Evolutionary conservation across 1,284 basidiomycete species (phyloP).

Genomic region (Ceratobasidium sp.): DNA sequence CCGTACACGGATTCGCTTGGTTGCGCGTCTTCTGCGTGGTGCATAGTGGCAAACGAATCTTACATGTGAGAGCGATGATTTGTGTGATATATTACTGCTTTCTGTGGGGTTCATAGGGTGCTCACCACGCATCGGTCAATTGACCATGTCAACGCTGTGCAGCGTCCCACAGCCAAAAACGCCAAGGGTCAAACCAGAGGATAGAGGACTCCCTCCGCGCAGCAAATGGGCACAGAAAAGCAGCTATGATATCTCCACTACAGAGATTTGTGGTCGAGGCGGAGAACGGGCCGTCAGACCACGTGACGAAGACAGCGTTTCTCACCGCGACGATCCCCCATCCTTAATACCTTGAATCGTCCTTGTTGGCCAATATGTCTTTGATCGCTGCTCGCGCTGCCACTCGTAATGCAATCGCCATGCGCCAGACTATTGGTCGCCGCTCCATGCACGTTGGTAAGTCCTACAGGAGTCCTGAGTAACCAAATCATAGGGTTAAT

Average conservation of each 20-base stretch:
- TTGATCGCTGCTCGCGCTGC: constrained; percentile 31
- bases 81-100: not conserved
- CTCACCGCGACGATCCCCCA: constrained; percentile 29
- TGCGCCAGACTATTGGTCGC: constrained; percentile 33
- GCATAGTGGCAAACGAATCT: constrained; percentile 11
- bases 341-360: not conserved
- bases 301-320: constrained; percentile 6
- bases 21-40: constrained; percentile 29
- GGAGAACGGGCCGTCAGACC: not conserved
- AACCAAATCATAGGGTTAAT: not conserved
- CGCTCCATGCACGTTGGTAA: constrained; percentile 36
- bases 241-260: constrained; percentile 29
- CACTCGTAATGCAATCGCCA: constrained; percentile 20
- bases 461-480: not conserved
- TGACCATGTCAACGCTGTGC: constrained; percentile 6
- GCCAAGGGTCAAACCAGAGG: not conserved
- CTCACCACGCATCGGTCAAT: not conserved
- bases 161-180: constrained; percentile 15
- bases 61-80: not conserved
- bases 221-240: not conserved
- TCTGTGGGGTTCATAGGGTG: not conserved
- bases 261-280: constrained; percentile 24
- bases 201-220: constrained; percentile 8
- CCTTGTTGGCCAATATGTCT: constrained; percentile 17
- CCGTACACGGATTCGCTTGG: constrained; percentile 30